Percentiles rank a stretch among this genome's conserved stretches.
phyloP scores from a whole-genome alignment of 2,329 filamentous ascomycete species.

The Tolypocladium tropicale region DNA sequence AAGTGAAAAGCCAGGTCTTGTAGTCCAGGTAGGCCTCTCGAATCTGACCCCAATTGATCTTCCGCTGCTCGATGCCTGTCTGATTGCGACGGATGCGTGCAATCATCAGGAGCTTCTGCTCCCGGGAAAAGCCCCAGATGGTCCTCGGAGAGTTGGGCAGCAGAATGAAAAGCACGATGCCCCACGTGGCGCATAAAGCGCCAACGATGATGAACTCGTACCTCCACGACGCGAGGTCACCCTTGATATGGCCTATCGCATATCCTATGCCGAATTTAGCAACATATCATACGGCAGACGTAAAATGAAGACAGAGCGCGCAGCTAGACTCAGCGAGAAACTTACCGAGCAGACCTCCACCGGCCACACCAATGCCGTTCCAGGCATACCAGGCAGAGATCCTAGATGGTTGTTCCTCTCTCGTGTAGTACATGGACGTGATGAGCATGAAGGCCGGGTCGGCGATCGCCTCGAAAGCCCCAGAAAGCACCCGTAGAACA shows the following conservation, averaged over 20 bases:
- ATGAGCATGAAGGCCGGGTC: conserved; percentile 48
- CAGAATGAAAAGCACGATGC: conserved; percentile 44
- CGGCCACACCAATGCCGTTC: conserved; percentile 48
- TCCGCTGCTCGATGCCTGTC: conserved; percentile 47
- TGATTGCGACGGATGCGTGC: conserved; percentile 45
- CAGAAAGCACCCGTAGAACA: conserved; percentile 47
- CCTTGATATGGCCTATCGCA: conserved; percentile 49
- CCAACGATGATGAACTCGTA: conserved; percentile 59
- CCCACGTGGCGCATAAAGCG: conserved; percentile 48
- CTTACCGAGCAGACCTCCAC: conserved; percentile 36
- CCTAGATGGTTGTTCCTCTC: conserved; percentile 49
- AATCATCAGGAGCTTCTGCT: conserved; percentile 44
- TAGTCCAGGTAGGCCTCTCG: conserved; percentile 45
- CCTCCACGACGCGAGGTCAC: conserved; percentile 49
- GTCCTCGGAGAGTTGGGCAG: conserved; percentile 49
- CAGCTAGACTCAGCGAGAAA: not conserved
- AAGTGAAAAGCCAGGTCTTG: conserved; percentile 48
- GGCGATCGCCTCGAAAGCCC: conserved; percentile 50
- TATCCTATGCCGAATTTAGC: conserved; percentile 25
- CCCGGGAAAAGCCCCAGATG: conserved; percentile 36
- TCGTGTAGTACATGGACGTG: conserved; percentile 55
- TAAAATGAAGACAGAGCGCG: not conserved
- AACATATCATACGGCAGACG: not conserved
- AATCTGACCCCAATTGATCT: conserved; percentile 43
- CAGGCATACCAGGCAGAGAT: conserved; percentile 51